Conservation (phyloP, 2,329 filamentous ascomycete species). For the Orbilia javanica region DNA sequence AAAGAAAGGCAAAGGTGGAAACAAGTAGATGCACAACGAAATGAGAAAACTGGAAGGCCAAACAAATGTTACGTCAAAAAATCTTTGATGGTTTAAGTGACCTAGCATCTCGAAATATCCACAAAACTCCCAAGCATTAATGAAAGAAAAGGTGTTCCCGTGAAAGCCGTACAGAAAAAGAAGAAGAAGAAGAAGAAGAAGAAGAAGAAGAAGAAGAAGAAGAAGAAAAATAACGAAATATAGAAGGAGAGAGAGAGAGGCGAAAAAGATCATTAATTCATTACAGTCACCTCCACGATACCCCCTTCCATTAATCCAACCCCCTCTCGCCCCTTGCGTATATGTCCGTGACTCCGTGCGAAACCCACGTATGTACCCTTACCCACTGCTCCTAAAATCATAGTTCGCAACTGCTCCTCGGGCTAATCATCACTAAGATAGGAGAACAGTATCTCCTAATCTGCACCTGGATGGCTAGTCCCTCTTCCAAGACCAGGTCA, state of each 20-base stretch:
- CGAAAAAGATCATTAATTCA: slow-evolving; percentile 27
- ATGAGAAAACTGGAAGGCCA: background rate
- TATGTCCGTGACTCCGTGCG: slow-evolving; percentile 20
- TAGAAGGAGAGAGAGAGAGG: background rate
- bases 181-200: background rate
- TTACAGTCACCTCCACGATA: slow-evolving; percentile 21
- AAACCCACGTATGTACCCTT: background rate
- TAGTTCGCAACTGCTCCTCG: slow-evolving; percentile 39
- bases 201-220: background rate
- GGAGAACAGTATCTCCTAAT: slow-evolving; percentile 37
- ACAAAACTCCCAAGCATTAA: slow-evolving; percentile 14
- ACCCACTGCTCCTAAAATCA: slow-evolving; percentile 6
- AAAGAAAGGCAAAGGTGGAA: background rate
- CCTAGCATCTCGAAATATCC: background rate
- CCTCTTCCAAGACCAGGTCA: slow-evolving; percentile 45
- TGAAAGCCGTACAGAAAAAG: too few species aligned
- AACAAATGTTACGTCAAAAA: background rate
- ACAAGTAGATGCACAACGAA: background rate
- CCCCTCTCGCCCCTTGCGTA: slow-evolving; percentile 6
- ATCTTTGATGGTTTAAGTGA: background rate
- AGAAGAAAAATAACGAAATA: background rate
- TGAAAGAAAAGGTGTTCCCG: slow-evolving; percentile 7
- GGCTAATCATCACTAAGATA: slow-evolving; percentile 33
- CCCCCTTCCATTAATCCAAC: background rate
- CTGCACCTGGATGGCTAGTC: slow-evolving; percentile 47